Base-by-base conservation (phyloP, 345 rosid species). In the Kernera saxatilis region DNA sequence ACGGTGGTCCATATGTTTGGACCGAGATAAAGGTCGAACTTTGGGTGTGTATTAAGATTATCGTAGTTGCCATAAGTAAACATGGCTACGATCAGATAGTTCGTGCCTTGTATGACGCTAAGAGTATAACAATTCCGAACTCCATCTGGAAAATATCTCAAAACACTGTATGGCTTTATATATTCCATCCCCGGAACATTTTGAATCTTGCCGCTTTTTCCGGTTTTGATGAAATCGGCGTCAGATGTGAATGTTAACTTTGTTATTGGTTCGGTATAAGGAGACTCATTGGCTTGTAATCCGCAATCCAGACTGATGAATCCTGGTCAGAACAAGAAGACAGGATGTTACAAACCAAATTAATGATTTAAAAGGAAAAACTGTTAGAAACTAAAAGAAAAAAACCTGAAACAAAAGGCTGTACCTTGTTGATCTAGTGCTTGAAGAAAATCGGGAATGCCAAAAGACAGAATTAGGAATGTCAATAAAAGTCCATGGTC, bases 261-360 rank as follows among this genome's bases (percentile, higher is more conserved):
- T 64, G 75, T 71, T 3, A 8, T 8, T 64, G 67, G 75, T 76
- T 69, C 75, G 2, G 61, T 76, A 41, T 64, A 71, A 19, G 80
- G 75, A 39, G 80, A 64, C 58, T 70, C 71, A 0, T 48, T 49
- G 54, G 61, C 6, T 62, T 70, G 25, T 40, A 54, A 39, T 17
- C 80, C 80, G 4, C 80, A 76, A 64, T 70, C 76, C 33, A 76
- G 27, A 41, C 1, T 76, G 29, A 70, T 76, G 68, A 76, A 76
- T 39, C 80, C 77, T 73, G 58, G 1, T 55, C 2, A 62, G 22
- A 3, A 3, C 39, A 40, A 72, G 29, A 25, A n/a, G 37, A 44
- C n/a, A 51, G 6, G 32, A 29, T 26, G 3, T 26, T 2, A 3
- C 0, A 14, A 41, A n/a, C 41, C 2, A 55, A 55, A 35, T 35